Conservation (phyloP, 2,329 filamentous ascomycete species). For the Aspergillus glaucus region DNA sequence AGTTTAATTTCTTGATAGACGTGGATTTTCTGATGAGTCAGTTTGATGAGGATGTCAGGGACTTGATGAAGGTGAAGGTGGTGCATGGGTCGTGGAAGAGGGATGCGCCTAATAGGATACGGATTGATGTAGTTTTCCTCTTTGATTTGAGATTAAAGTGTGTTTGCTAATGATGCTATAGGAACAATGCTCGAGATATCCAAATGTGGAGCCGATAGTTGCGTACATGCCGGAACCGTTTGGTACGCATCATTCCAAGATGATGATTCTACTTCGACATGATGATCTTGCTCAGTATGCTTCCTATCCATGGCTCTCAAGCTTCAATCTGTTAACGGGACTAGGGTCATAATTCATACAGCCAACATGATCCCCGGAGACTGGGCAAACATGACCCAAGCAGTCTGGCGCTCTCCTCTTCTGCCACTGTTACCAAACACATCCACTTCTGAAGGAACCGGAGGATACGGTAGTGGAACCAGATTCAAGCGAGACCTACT, state of each 20-base stretch:
- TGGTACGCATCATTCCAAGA: constrained; percentile 81
- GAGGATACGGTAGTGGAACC: constrained; percentile 53
- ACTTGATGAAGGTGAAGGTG: constrained; percentile 51
- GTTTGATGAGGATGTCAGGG: constrained; percentile 53
- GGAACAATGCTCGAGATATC: constrained; percentile 55
- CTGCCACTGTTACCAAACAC: constrained; percentile 46
- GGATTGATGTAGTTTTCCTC: constrained; percentile 47
- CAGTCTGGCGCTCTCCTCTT: constrained; percentile 68
- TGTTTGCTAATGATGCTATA: constrained; percentile 25
- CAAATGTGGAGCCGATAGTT: constrained; percentile 63
- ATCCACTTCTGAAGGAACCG: constrained; percentile 7
- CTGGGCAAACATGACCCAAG: constrained; percentile 84
- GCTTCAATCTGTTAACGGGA: background rate
- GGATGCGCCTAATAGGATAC: constrained; percentile 55
- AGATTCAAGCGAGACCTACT: constrained; percentile 72
- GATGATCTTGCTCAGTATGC: constrained; percentile 64
- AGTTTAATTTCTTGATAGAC: constrained; percentile 52
- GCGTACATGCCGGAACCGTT: constrained; percentile 79
- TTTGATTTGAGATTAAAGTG: background rate
- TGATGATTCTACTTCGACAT: constrained; percentile 74
- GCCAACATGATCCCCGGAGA: constrained; percentile 87
- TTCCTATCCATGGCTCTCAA: background rate
- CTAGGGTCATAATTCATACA: constrained; percentile 69
- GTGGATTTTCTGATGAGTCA: constrained; percentile 55
- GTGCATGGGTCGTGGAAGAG: constrained; percentile 62